Evolutionary conservation across 1,139 yeast species (phyloP).

Genomic region (Debaryomycetaceae sp.): DNA sequence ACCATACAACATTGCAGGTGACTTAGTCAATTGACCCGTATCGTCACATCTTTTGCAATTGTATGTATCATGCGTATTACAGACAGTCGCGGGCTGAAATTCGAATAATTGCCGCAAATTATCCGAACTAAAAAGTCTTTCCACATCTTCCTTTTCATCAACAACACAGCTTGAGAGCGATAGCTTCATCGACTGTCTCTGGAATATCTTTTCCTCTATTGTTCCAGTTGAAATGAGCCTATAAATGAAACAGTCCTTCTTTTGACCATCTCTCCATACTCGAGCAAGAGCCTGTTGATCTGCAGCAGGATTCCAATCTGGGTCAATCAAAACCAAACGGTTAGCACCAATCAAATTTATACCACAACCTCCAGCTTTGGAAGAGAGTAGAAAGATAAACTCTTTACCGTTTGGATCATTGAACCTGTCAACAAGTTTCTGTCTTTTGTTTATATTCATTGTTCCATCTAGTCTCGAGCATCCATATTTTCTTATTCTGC

Average conservation of each 20-base stretch:
- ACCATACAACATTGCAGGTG: conserved; percentile 93
- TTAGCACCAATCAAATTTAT: conserved; percentile 96
- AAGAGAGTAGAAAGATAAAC: conserved; percentile 82
- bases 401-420: conserved; percentile 89
- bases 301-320: conserved; percentile 99
- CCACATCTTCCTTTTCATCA: conserved; percentile 94
- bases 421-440: conserved; percentile 84
- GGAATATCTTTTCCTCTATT: conserved; percentile 94
- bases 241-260: conserved; percentile 92
- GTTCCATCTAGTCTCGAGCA: conserved; percentile 88
- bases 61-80: conserved; percentile 93
- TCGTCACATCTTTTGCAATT: conserved; percentile 77
- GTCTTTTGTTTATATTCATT: conserved; percentile 87
- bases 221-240: conserved; percentile 93
- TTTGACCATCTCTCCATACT: conserved; percentile 99
- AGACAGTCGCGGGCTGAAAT: conserved; percentile 62
- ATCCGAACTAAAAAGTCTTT: conserved; percentile 82
- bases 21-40: conserved; percentile 54
- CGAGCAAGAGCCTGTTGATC: conserved; percentile 98
- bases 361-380: conserved; percentile 99
- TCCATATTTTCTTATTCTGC: conserved; percentile 74
- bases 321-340: conserved; percentile 82
- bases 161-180: conserved; percentile 94
- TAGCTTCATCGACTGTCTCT: conserved; percentile 94
- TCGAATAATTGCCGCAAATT: conserved; percentile 72